Base-by-base conservation (phyloP, 192 early-diverging fungal genomes). In the Jimgerdemannia flammicorona region DNA sequence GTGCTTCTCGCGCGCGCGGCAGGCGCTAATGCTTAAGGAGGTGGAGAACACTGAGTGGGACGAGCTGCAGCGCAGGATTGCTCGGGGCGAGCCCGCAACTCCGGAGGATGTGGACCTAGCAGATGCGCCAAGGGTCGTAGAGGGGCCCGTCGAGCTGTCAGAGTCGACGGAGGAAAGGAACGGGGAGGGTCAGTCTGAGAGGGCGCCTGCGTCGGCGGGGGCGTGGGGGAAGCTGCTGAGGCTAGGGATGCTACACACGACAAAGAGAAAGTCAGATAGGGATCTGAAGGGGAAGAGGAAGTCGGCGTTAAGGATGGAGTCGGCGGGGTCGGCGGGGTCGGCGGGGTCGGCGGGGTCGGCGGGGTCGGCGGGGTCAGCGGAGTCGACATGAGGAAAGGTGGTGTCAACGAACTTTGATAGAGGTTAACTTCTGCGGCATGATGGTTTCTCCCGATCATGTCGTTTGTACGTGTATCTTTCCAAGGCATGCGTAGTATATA, bases 21-120 rank as follows among this genome's bases (percentile, higher is more conserved):
- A 81, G 72, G 19, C 72, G 11, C 40, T 81, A 18, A 81, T 78
- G 77, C 39, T 78, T 14, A 44, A 78, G n/a, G 67, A 68, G 40
- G 67, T 68, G 6, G 67, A 41, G 8, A 41, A 68, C 40, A 6
- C 2, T 68, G 67, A 59, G 14, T 59, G 49, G 49, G 49, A 59
- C 0, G 49, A 59, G 49, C 6, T 10, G 8, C 49, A 59, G 14
- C 49, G 49, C 8, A 59, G 49, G 49, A 59, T 59, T 59, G 49
- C 49, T 6, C 6, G 14, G 8, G 49, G 49, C 49, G 49, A 59
- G 49, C 14, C 49, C 6, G 8, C 49, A 2, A 6, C 14, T 6
- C 49, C 29, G 29, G 29, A 29, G 29, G 29, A 29, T 29, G 29
- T 29, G 29, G 29, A 29, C 29, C 29, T 29, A 29, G 29, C 29